Evolutionary conservation across 164 flowering plant species (phyloP), one percentile per base, ranked within the genome.

Genomic region (Chloranthus sessilifolius): DNA sequence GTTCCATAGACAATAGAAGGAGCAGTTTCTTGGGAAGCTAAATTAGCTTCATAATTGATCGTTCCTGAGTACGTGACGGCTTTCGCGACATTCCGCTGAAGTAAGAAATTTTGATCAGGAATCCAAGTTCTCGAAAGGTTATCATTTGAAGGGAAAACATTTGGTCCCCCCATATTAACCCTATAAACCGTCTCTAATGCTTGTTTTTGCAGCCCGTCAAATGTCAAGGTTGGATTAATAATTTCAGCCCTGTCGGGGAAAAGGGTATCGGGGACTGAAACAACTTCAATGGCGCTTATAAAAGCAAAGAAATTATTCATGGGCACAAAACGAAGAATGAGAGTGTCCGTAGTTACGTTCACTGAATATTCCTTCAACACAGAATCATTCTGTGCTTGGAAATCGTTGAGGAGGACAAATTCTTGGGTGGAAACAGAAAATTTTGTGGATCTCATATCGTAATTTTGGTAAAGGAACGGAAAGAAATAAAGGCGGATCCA

Each of bases 401-500:
- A 81, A 55, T 65, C 49, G 39, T 65, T 61, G 8, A 86, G 73
- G n/a, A 86, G 75, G 4, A 43, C 60, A 49, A 64, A 51, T 4
- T 65, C 26, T 55, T 67, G 73, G 16, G 79, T 52, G 35, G 76
- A 67, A 47, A 86, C 84, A n/a, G 71, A 54, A 47, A 86, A 83
- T 2, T 15, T 74, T 6, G 86, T 78, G 0, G 36, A 26, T 26
- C 52, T 76, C 79, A 81, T 55, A 29, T 78, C 43, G 52, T 67
- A 77, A 28, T 26, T 56, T 12, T 53, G 51, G 36, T 53, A 67
- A 20, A 39, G 56, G 55, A 83, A 83, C 2, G 91, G 91, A 53
- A 28, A 74, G 73, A 86, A 83, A 51, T 79, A 74, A 5, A 86
- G 80, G 14, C 95, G 81, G 58, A 86, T 76, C 88, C 91, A 83